Evolutionary conservation across 257 asterid genomes (phyloP).

Genomic region (Solanum lignicaule): DNA sequence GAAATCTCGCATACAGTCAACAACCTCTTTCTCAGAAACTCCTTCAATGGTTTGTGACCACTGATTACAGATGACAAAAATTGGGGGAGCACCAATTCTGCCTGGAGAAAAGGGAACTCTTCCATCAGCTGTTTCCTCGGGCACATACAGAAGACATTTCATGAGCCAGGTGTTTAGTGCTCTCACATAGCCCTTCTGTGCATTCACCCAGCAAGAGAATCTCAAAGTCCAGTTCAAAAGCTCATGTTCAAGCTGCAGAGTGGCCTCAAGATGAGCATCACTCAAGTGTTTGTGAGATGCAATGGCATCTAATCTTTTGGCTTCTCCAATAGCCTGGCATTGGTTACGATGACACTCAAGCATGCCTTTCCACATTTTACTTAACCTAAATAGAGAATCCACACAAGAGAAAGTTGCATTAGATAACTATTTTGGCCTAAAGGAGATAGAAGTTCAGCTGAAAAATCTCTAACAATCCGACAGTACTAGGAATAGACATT

Average conservation of each 20-base stretch:
- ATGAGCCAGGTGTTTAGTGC: slow-evolving; percentile 81
- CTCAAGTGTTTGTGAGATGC: slow-evolving; percentile 56
- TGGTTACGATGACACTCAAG: slow-evolving; percentile 85
- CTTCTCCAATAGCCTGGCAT: slow-evolving; percentile 74
- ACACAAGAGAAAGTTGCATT: background rate
- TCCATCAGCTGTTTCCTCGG: slow-evolving; percentile 92
- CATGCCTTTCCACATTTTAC: slow-evolving; percentile 90
- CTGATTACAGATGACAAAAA: slow-evolving; percentile 66
- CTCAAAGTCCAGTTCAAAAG: slow-evolving; percentile 71
- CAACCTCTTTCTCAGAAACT: slow-evolving; percentile 76
- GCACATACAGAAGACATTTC: slow-evolving; percentile 83
- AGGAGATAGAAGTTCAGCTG: background rate
- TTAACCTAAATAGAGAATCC: slow-evolving; percentile 32
- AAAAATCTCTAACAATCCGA: background rate
- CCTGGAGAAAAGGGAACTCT: slow-evolving; percentile 87
- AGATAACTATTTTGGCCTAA: background rate
- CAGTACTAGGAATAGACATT: background rate
- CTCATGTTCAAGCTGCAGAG: slow-evolving; percentile 71
- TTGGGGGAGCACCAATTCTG: slow-evolving; percentile 86
- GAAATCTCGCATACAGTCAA: slow-evolving; percentile 65
- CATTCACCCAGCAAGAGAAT: slow-evolving; percentile 71
- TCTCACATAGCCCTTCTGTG: slow-evolving; percentile 65
- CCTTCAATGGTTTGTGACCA: slow-evolving; percentile 79
- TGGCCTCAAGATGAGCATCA: slow-evolving; percentile 76
- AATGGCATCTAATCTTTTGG: slow-evolving; percentile 63